Percentiles rank a stretch among this genome's conserved stretches.
These are phyloP conservation scores for Suillus ampliporus DNA, from an alignment of 768 basidiomycete species.

Conservation along the genomic window DNA sequence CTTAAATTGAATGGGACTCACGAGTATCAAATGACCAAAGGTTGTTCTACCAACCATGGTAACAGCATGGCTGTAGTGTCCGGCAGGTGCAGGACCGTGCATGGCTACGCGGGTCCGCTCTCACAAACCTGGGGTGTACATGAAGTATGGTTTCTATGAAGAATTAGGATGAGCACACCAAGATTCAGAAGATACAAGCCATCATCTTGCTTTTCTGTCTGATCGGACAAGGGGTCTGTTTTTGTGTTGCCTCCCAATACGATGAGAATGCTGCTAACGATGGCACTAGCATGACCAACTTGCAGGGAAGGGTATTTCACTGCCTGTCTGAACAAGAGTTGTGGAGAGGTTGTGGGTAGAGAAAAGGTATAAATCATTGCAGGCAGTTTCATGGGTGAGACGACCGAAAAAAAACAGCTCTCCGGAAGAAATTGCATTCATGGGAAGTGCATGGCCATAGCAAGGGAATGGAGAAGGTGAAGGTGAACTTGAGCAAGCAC, in stretches of 20 bases:
- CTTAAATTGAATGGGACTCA: constrained; percentile 46
- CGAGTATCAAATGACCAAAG: constrained; percentile 95
- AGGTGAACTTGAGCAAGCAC: constrained; percentile 64
- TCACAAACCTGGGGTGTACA: constrained; percentile 66
- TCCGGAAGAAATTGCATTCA: constrained; percentile 75
- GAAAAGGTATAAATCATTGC: constrained; percentile 94
- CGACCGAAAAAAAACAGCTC: constrained; percentile 98
- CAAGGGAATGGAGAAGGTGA: constrained; percentile 94
- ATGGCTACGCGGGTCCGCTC: constrained; percentile 94
- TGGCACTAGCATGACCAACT: constrained; percentile 96
- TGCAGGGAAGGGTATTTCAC: constrained; percentile 87
- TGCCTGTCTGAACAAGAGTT: constrained; percentile 83
- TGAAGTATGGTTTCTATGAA: not conserved
- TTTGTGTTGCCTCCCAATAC: constrained; percentile 99
- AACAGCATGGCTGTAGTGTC: constrained; percentile 95
- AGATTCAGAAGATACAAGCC: constrained; percentile 93
- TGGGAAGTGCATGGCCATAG: constrained; percentile 92
- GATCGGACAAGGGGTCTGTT: constrained; percentile 64
- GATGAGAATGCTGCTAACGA: constrained; percentile 94
- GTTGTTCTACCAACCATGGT: constrained; percentile 92
- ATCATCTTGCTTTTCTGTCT: constrained; percentile 85
- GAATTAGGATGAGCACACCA: constrained; percentile 56
- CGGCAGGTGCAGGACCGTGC: constrained; percentile 76
- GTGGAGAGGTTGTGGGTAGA: constrained; percentile 80
- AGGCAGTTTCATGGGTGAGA: constrained; percentile 86